A percentile compares a stretch with the other conserved stretches of the same genome.
These are phyloP conservation scores for Euphrasia arctica DNA, from an alignment of 305 asterid species.

Conservation along the genomic window DNA sequence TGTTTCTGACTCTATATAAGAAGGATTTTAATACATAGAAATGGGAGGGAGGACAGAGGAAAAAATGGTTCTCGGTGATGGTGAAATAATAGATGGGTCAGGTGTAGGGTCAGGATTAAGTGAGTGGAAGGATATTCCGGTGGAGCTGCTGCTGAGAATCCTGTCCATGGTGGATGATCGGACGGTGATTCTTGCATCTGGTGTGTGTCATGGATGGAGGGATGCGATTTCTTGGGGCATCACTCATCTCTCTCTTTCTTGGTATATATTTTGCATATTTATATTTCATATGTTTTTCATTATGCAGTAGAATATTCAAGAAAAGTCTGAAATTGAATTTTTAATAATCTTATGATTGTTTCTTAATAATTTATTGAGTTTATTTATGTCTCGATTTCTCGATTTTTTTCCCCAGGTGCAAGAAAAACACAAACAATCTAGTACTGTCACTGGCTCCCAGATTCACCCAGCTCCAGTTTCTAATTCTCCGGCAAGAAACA, in stretches of 20 bases:
- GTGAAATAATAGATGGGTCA: slow-evolving; percentile 32
- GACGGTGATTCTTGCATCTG: slow-evolving; percentile 87
- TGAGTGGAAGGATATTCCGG: slow-evolving; percentile 96
- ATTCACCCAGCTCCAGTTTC: slow-evolving; percentile 67
- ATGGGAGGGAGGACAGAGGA: slow-evolving; percentile 42
- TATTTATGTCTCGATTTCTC: background rate
- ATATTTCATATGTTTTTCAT: background rate
- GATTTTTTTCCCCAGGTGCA: slow-evolving; percentile 57
- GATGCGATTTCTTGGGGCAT: slow-evolving; percentile 87
- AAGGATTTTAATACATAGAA: background rate
- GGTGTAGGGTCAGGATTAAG: slow-evolving; percentile 37
- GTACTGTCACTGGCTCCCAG: slow-evolving; percentile 65
- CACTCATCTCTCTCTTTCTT: slow-evolving; percentile 41
- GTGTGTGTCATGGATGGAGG: slow-evolving; percentile 95
- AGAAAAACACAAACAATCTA: slow-evolving; percentile 78
- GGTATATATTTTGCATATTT: background rate
- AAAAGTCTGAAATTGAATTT: too few species aligned
- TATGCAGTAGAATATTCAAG: too few species aligned
- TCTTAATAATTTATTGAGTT: too few species aligned
- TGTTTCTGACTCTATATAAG: slow-evolving; percentile 22
- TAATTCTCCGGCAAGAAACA: slow-evolving; percentile 69
- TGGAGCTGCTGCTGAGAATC: slow-evolving; percentile 82
- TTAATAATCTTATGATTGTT: background rate
- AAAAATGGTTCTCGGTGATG: slow-evolving; percentile 37
- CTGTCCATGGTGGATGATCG: slow-evolving; percentile 77